A percentile compares a stretch with the other conserved stretches of the same genome.
Conservation (phyloP, 805 yeast species). For the Candida alai region DNA sequence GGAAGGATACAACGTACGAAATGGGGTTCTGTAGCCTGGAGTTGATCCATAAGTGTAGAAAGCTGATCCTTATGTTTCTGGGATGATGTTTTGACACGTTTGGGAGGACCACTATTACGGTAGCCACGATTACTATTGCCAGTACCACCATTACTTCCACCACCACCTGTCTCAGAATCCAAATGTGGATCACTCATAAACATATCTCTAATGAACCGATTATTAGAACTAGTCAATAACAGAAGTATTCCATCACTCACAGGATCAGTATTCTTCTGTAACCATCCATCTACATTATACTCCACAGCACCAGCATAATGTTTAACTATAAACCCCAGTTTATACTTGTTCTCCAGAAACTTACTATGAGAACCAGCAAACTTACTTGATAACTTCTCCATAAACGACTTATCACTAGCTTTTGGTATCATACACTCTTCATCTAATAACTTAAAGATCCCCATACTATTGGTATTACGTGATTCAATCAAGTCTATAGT, state of each 20-base stretch:
- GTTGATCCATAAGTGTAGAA: slow-evolving; percentile 61
- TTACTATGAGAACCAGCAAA: slow-evolving; percentile 48
- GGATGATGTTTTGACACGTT: slow-evolving; percentile 65
- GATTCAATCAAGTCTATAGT: slow-evolving; percentile 90
- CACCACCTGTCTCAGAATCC: slow-evolving; percentile 1
- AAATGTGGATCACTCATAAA: slow-evolving; percentile 41
- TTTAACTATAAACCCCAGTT: slow-evolving; percentile 74
- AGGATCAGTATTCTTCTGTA: slow-evolving; percentile 93
- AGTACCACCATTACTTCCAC: slow-evolving; percentile 6
- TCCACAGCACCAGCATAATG: slow-evolving; percentile 98
- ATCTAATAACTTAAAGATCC: slow-evolving; percentile 80
- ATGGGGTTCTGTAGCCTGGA: slow-evolving; percentile 85
- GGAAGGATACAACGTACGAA: slow-evolving; percentile 96
- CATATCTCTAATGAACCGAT: slow-evolving; percentile 51
- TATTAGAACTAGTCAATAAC: slow-evolving; percentile 55
- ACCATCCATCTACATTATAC: slow-evolving; percentile 88
- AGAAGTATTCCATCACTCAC: slow-evolving; percentile 69
- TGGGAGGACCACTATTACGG: slow-evolving; percentile 14
- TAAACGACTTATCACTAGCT: slow-evolving; percentile 77
- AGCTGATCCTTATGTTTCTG: slow-evolving; percentile 87
- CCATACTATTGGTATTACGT: slow-evolving; percentile 64
- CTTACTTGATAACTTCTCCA: slow-evolving; percentile 67
- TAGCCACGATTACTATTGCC: slow-evolving; percentile 11
- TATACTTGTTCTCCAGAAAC: slow-evolving; percentile 69
- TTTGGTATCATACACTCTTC: slow-evolving; percentile 96